Conservation (phyloP, 495 filamentous ascomycete genomes). For the Xeromyces bisporus region DNA sequence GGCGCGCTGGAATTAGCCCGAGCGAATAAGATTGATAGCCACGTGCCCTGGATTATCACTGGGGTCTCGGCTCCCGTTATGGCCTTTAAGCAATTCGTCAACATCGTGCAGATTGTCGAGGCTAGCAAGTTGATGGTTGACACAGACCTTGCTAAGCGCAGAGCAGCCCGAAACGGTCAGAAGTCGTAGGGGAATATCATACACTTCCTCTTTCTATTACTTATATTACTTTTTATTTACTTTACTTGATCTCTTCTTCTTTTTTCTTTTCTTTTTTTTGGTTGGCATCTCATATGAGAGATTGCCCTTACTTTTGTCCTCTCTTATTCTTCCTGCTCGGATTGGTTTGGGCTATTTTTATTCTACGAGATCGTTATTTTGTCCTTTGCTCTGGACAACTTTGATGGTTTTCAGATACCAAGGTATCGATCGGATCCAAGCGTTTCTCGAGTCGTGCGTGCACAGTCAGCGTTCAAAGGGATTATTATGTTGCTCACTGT, state of each 20-base stretch:
- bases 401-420: too few relatives aligned
- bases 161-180: conserved; percentile 8
- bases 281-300: too few relatives aligned
- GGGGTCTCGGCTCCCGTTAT: conserved; percentile 72
- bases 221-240: conserved; percentile 1
- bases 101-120: conserved; percentile 86
- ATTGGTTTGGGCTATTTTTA: too few relatives aligned
- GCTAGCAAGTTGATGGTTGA: conserved; percentile 85
- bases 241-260: conserved; percentile 5
- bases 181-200: conserved; percentile 17
- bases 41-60: conserved; percentile 74
- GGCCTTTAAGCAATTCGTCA: conserved; percentile 82
- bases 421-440: too few relatives aligned
- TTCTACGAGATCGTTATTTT: too few relatives aligned
- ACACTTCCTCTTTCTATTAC: conserved; percentile 6
- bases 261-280: conserved; percentile 3
- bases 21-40: conserved; percentile 83
- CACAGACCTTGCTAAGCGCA: conserved; percentile 43
- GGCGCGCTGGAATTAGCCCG: conserved; percentile 81
- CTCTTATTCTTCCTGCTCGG: too few relatives aligned
- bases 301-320: too few relatives aligned
- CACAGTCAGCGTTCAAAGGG: too few relatives aligned
- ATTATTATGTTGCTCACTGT: too few relatives aligned
- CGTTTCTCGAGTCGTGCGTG: too few relatives aligned
- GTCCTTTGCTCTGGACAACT: too few relatives aligned